Evolutionary conservation across 306 rosid genomes (phyloP), one percentile per base, ranked within the genome.

Genomic region (Macrotyloma uniflorum): DNA sequence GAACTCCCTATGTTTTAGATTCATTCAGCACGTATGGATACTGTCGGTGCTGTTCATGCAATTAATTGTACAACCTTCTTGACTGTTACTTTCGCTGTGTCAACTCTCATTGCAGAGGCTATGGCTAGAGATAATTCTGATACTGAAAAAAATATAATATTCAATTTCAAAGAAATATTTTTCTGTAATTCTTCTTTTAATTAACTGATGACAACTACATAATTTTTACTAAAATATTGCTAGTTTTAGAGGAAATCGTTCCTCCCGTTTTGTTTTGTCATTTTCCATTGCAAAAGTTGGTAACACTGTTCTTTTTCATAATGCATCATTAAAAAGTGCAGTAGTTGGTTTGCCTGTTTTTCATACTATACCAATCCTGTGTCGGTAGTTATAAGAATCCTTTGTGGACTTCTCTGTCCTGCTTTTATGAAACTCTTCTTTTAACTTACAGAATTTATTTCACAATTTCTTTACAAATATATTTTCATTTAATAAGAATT

Each of bases 41-140:
- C 58, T 83, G 80, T 78, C 80, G 80, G 86, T 67, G 61, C 75
- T 35, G 38, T 55, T 47, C 49, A 19, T 43, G 66, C 28, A 11
- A 16, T 74, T 24, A 51, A 1, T 28, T 22, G 26, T 14, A 46
- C 66, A 67, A 45, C 15, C 49, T 54, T 54, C 22, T n/a, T n/a
- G n/a, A 15, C n/a, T 15, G 16, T 62, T 28, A 32, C 28, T 74
- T 43, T 5, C 58, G 35, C 23, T 53, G 55, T 18, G 5, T 18
- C n/a, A 20, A 63, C 69, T 63, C 11, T 59, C 36, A 18, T 33
- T 63, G 26, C 30, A 35, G 19, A 19, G 11, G 36, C 53, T 36
- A 40, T 67, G 36, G 30, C 20, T 67, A 42, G 12, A 2, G 2
- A 51, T n/a, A 9, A 22, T 15, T 45, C 24, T 67, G 19, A 62